These are phyloP conservation scores for Coniosporium apollinis DNA, from an alignment of 495 filamentous ascomycete species.

Conservation along the genomic window DNA sequence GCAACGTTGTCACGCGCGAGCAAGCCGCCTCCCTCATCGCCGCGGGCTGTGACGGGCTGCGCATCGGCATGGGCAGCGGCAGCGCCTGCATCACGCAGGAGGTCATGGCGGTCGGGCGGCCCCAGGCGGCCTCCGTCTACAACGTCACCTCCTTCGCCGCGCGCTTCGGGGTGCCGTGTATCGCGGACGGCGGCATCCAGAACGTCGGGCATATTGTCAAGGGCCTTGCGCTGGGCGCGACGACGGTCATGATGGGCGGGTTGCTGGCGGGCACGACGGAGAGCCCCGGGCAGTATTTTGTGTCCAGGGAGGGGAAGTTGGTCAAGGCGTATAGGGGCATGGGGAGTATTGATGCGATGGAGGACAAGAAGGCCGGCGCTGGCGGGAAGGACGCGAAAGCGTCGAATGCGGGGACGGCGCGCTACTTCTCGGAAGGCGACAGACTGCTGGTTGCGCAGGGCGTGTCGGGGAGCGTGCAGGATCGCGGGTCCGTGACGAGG, in stretches of 20 bases:
- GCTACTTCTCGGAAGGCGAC: constrained; percentile 97
- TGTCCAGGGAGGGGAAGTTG: constrained; percentile 85
- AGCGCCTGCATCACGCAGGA: constrained; percentile 98
- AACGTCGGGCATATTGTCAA: constrained; percentile 99
- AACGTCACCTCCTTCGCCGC: constrained; percentile 77
- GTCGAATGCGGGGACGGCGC: constrained; percentile 88
- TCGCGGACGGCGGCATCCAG: constrained; percentile 94
- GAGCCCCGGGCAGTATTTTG: constrained; percentile 91
- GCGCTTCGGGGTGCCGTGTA: constrained; percentile 91
- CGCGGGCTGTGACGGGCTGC: constrained; percentile 86
- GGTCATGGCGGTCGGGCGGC: constrained; percentile 96
- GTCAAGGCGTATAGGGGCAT: constrained; percentile 99
- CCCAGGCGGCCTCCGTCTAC: constrained; percentile 83
- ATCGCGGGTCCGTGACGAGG: constrained; percentile 70
- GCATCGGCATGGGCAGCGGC: constrained; percentile 97
- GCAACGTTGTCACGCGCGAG: constrained; percentile 93
- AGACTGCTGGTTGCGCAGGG: constrained; percentile 90
- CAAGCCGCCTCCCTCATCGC: constrained; percentile 87
- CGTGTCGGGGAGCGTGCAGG: constrained; percentile 60
- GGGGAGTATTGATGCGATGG: constrained; percentile 98
- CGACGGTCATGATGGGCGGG: constrained; percentile 98
- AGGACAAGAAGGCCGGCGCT: constrained; percentile 80
- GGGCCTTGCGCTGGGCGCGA: constrained; percentile 83
- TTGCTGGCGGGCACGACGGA: constrained; percentile 94
- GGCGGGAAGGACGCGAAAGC: constrained; percentile 55